A percentile compares a stretch with the other conserved stretches of the same genome.
These are phyloP conservation scores for Naganishia liquefaciens DNA, from an alignment of 1,284 basidiomycete genomes.

Conservation along the genomic window DNA sequence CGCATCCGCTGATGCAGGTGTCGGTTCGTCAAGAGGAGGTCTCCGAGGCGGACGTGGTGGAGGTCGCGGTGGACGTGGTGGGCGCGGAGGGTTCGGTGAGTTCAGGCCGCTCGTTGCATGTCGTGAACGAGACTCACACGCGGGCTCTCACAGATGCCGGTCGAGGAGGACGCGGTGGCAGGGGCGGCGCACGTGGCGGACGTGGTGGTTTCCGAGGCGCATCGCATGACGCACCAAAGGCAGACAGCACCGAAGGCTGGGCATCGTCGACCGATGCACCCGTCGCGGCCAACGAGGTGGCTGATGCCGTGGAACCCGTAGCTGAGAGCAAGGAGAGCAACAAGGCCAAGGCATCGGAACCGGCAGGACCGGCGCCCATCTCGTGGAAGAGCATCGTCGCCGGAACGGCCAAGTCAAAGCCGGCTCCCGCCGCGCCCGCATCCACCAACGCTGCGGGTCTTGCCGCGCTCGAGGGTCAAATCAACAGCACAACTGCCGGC, in stretches of 20 bases:
- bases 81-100: constrained; percentile 20
- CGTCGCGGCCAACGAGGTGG: constrained; percentile 12
- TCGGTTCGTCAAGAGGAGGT: constrained; percentile 41
- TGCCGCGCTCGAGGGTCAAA: constrained; percentile 15
- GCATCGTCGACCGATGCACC: constrained; percentile 33
- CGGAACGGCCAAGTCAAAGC: constrained; percentile 34
- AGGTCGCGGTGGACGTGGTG: constrained; percentile 33
- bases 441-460: constrained; percentile 24
- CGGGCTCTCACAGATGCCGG: too few species aligned
- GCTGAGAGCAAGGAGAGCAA: not conserved
- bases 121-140: too few species aligned
- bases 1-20: constrained; percentile 38
- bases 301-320: constrained; percentile 16
- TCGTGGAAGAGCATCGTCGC: constrained; percentile 28
- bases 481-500: constrained; percentile 13
- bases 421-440: constrained; percentile 25
- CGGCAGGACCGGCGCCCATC: constrained; percentile 23
- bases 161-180: constrained; percentile 29
- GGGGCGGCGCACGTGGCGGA: constrained; percentile 31
- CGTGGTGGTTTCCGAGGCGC: constrained; percentile 43
- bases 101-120: not conserved
- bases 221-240: constrained; percentile 34
- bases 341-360: constrained; percentile 21
- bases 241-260: constrained; percentile 30
- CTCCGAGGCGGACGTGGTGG: constrained; percentile 51